A percentile compares a stretch with the other conserved stretches of the same genome.
Evolutionary conservation across 228 moss, liverwort and hornwort genomes (phyloP).

Genomic region (Sphagnum magellanicum): DNA sequence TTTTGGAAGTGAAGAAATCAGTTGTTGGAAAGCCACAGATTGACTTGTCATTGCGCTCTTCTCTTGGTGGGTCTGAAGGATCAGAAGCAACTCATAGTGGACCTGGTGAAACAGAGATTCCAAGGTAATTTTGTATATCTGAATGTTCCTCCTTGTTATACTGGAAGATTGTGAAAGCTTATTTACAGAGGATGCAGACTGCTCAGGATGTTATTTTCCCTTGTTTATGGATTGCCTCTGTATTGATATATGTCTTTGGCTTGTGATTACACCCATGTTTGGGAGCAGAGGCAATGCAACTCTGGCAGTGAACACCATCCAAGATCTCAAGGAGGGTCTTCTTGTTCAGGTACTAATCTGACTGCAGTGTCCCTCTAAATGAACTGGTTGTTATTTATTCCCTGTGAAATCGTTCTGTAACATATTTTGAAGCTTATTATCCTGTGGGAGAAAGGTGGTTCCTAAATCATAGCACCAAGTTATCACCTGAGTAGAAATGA

Average conservation of each 20-base stretch:
- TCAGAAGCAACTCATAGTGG: constrained; percentile 6
- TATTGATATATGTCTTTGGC: constrained; percentile 6
- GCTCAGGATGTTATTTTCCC: too few relatives aligned
- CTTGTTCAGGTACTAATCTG: constrained; percentile 16
- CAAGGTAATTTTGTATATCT: neutral
- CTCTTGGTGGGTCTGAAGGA: constrained; percentile 53
- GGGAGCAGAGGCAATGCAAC: constrained; percentile 29
- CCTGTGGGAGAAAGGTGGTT: too few relatives aligned
- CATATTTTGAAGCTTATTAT: too few relatives aligned
- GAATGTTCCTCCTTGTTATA: too few relatives aligned
- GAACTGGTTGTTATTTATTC: too few relatives aligned
- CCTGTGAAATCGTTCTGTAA: too few relatives aligned
- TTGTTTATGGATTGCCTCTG: too few relatives aligned
- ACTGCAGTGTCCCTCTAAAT: too few relatives aligned
- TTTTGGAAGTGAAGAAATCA: constrained; percentile 36
- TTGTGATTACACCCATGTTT: neutral
- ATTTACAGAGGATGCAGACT: too few relatives aligned
- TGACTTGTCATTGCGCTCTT: constrained; percentile 65
- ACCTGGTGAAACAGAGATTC: constrained; percentile 2
- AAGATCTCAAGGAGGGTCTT: constrained; percentile 40
- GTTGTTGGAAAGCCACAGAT: constrained; percentile 40
- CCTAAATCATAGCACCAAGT: too few relatives aligned
- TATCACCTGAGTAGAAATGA: too few relatives aligned
- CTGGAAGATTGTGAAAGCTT: too few relatives aligned
- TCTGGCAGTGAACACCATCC: constrained; percentile 33